Evolutionary conservation across 2,329 filamentous ascomycete genomes (phyloP), one percentile per base, ranked within the genome.

Genomic region (Colletotrichum cuscutae): DNA sequence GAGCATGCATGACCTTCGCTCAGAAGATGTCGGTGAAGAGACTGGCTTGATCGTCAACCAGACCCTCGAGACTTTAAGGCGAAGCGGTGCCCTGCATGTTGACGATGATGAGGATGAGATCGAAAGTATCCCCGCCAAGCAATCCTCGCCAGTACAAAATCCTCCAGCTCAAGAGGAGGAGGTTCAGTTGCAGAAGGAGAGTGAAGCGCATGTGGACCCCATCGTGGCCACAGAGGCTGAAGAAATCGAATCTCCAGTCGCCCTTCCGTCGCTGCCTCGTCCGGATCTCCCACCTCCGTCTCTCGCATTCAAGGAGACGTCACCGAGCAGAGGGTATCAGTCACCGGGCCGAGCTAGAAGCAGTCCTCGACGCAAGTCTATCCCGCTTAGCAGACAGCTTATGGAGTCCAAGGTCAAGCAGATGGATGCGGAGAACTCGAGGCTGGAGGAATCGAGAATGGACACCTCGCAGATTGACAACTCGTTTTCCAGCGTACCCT

Each of bases 1-100:
- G 68, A 81, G 79, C 71, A 75, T 77, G n/a, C 79, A 81, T 28
- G 78, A 80, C 3, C 79, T 81, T 2, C 76, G 78, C 1, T 78
- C 83, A 4, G 81, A 84, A 9, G 86, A 89, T 35, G 82, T 89
- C 74, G 89, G 88, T 4, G 88, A 90, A 22, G 86, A 86, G 37
- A 90, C 89, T 0, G 89, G 85, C 66, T 78, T 87, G 53, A 89
- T 91, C 60, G 89, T 90, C 66, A 89, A 87, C 76, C 85, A 85
- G 46, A 88, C 88, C 0, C 78, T 91, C 8, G 87, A 89, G 75
- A 86, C 86, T 4, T 76, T 90, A 46, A 83, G 88, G 52, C 84
- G 80, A 74, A 77, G 76, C 75, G 78, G 77, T 35, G 58, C 46
- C 67, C 72, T 74, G 64, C 75, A 72, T n/a, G 11, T 71, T 53